Base-by-base conservation (phyloP, 352 stramenopile species). In the Aphanomyces astaci region DNA sequence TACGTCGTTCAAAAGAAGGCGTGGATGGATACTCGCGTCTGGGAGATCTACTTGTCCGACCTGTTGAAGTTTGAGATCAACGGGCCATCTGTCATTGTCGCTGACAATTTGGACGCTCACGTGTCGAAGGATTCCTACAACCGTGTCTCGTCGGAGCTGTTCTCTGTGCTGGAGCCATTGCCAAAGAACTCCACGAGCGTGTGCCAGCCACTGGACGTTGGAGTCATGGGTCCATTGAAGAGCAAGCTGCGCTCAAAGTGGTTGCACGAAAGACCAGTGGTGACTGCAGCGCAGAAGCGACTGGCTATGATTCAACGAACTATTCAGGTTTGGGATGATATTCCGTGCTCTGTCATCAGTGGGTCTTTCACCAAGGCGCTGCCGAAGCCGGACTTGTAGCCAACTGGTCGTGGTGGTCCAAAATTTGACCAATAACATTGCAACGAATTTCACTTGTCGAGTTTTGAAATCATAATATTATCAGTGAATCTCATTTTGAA, bases 171-270 rank as follows among this genome's bases (percentile, higher is more conserved):
- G 5, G 22, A 28, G 22, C 36, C 30, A 13, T 33, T 65, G 19
- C 57, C 57, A 4, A 32, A 30, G 27, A 51, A 60, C 27, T 65
- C 7, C 30, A 65, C 57, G 19, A 30, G 30, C 11, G 57, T 54
- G 5, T 65, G 57, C 30, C 57, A 65, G 57, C 57, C 28, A 22
- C 22, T 65, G 10, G 57, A 65, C 28, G 57, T 65, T 7, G 57
- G 10, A 15, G 31, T 65, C 7, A 65, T 65, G 57, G 57, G 57
- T 11, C 57, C 57, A 15, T 54, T 65, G n/a, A 65, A 65, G 43
- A 7, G 4, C 5, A 65, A 65, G 9, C 11, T 65, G 17, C 46
- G 46, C 17, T 54, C 46, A 22, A 54, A 22, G 24, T 54, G 46
- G 46, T 22, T 54, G 17, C 19, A 28, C 24, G 46, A 54, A 22